A percentile compares a stretch with the other conserved stretches of the same genome.
These are phyloP conservation scores for Beauveria varroae DNA, from an alignment of 2,329 filamentous ascomycete genomes.

Conservation along the genomic window DNA sequence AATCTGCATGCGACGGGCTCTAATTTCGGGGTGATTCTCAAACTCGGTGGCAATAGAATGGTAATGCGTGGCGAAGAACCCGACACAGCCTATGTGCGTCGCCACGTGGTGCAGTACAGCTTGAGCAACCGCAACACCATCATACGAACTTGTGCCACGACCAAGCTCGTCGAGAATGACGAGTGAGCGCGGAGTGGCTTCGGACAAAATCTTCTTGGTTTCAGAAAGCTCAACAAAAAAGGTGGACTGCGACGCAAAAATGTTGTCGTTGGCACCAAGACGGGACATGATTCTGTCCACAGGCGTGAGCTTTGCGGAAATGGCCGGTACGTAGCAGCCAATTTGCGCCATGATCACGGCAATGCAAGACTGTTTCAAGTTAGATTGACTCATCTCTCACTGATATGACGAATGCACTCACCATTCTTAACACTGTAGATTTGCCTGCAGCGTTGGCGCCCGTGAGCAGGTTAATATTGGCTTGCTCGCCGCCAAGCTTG, in stretches of 20 bases:
- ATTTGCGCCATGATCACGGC: slow-evolving; percentile 98
- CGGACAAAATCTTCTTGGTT: slow-evolving; percentile 94
- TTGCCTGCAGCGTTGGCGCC: slow-evolving; percentile 97
- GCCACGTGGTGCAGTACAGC: slow-evolving; percentile 95
- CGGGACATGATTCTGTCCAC: slow-evolving; percentile 98
- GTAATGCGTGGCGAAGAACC: slow-evolving; percentile 98
- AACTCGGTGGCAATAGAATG: slow-evolving; percentile 92
- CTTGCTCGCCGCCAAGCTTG: slow-evolving; percentile 67
- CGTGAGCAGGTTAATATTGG: slow-evolving; percentile 86
- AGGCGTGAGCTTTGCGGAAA: slow-evolving; percentile 75
- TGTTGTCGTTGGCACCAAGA: slow-evolving; percentile 95
- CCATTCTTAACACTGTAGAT: slow-evolving; percentile 92
- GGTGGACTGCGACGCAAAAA: slow-evolving; percentile 93
- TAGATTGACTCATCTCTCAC: slow-evolving; percentile 14
- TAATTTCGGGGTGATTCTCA: slow-evolving; percentile 77
- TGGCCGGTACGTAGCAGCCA: slow-evolving; percentile 83
- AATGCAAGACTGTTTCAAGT: slow-evolving; percentile 63
- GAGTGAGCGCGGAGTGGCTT: slow-evolving; percentile 86
- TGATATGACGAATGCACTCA: slow-evolving; percentile 32
- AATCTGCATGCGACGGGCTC: slow-evolving; percentile 85
- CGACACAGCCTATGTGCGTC: slow-evolving; percentile 84
- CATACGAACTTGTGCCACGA: slow-evolving; percentile 89
- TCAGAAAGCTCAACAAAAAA: slow-evolving; percentile 98
- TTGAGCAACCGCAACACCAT: slow-evolving; percentile 93
- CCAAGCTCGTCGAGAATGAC: slow-evolving; percentile 97